These are phyloP conservation scores for Triticum timopheevii DNA, from an alignment of 176 grass and related monocot genomes.

Conservation along the genomic window DNA sequence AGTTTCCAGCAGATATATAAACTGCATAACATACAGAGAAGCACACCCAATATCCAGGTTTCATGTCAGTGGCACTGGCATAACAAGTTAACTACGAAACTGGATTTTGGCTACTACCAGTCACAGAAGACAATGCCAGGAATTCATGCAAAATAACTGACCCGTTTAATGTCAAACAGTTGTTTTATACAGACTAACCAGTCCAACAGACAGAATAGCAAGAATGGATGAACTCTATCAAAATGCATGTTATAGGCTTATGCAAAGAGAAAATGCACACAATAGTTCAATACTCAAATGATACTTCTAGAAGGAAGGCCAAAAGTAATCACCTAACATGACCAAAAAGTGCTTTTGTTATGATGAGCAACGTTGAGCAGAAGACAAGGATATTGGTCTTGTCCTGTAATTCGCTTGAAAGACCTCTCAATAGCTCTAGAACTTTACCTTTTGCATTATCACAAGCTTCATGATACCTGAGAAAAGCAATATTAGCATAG, in stretches of 20 bases:
- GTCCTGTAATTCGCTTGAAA: slow-evolving; percentile 88
- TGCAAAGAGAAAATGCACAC: neutral
- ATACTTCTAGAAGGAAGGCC: slow-evolving; percentile 7
- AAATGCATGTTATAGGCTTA: neutral
- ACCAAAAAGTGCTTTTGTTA: slow-evolving; percentile 89
- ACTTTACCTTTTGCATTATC: slow-evolving; percentile 75
- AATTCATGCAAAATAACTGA: neutral
- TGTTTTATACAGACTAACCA: neutral
- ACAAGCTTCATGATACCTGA: slow-evolving; percentile 93
- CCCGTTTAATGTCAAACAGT: neutral
- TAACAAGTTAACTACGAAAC: slow-evolving; percentile 5
- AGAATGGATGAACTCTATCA: slow-evolving; percentile 7
- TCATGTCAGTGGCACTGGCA: neutral
- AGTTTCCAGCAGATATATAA: slow-evolving; percentile 1
- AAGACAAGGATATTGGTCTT: slow-evolving; percentile 91
- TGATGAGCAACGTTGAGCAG: slow-evolving; percentile 69
- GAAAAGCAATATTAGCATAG: slow-evolving; percentile 32
- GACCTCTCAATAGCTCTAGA: slow-evolving; percentile 76
- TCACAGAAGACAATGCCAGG: neutral
- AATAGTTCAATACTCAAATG: neutral
- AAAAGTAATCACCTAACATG: slow-evolving; percentile 78
- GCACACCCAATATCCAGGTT: slow-evolving; percentile 6
- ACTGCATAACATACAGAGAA: slow-evolving; percentile 7
- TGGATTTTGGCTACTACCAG: neutral
- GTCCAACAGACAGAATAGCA: neutral